A percentile compares a stretch with the other conserved stretches of the same genome.
Evolutionary conservation across 208 protist genomes (phyloP).

Genomic region (Leptomonas pyrrhocoris): DNA sequence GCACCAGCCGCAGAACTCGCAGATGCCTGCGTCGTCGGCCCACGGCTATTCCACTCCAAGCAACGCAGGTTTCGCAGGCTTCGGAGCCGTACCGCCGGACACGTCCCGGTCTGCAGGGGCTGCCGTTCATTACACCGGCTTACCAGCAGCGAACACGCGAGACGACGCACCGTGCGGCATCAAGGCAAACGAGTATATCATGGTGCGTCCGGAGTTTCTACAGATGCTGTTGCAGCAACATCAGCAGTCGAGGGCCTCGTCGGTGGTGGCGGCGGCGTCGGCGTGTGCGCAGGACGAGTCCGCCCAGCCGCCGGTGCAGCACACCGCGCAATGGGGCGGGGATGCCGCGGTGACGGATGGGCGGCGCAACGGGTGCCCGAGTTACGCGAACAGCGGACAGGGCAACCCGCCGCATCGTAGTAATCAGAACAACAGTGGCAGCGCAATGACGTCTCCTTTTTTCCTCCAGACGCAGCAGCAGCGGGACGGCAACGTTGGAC

Average conservation of each 20-base stretch:
- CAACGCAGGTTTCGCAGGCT: neutral
- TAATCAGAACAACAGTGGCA: too few relatives aligned
- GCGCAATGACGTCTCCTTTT: too few relatives aligned
- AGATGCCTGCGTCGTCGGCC: neutral
- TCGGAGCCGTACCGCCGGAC: neutral
- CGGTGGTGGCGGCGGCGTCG: neutral
- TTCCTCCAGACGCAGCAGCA: too few relatives aligned
- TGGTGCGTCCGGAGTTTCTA: conserved; percentile 23
- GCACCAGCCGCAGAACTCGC: neutral
- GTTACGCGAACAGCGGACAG: neutral
- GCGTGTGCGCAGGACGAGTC: neutral
- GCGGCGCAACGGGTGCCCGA: neutral
- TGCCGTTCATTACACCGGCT: neutral
- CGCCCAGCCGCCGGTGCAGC: neutral
- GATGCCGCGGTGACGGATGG: neutral
- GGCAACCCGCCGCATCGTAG: neutral
- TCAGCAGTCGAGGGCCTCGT: conserved; percentile 2
- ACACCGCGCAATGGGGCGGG: too few relatives aligned
- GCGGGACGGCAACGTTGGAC: too few relatives aligned
- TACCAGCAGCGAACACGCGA: neutral
- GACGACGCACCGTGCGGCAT: conserved; percentile 1
- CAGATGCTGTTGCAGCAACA: conserved; percentile 41
- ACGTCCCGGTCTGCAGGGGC: too few relatives aligned
- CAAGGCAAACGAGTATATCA: conserved; percentile 12
- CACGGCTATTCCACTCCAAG: neutral